Conservation (phyloP, 2,329 filamentous ascomycete species). For the Teratosphaeria nubilosa region DNA sequence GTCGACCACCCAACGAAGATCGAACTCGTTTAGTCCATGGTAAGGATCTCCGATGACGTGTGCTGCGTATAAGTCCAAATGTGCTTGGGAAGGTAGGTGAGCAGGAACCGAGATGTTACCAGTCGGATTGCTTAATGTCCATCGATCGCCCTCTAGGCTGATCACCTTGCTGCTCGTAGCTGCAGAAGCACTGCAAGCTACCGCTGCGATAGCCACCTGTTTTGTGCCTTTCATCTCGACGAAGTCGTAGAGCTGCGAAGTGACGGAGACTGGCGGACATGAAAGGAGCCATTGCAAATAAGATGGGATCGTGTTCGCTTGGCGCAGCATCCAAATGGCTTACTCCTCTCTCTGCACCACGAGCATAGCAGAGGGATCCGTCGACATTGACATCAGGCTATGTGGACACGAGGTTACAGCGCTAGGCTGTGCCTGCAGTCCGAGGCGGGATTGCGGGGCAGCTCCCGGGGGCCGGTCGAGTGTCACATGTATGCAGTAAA, state of each 20-base stretch:
- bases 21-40: conserved; percentile 49
- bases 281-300: neutral
- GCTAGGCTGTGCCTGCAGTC: neutral
- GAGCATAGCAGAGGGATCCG: neutral
- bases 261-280: neutral
- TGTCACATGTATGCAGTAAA: no score
- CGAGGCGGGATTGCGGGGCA: neutral
- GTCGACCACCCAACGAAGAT: conserved; percentile 49
- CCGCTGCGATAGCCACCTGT: neutral
- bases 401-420: neutral
- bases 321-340: neutral
- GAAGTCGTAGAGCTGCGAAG: neutral
- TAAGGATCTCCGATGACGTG: conserved; percentile 46
- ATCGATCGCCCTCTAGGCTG: conserved; percentile 29
- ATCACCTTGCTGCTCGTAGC: conserved; percentile 25
- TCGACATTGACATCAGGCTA: neutral
- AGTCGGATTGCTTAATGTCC: conserved; percentile 29
- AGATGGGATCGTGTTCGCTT: neutral
- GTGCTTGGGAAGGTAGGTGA: conserved; percentile 47
- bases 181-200: neutral
- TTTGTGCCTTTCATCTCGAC: neutral
- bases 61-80: conserved; percentile 47
- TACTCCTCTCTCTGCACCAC: neutral
- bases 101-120: conserved; percentile 45
- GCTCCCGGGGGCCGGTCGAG: no score